Evolutionary conservation across 345 rosid genomes (phyloP).

Genomic region (Pistacia vera): DNA sequence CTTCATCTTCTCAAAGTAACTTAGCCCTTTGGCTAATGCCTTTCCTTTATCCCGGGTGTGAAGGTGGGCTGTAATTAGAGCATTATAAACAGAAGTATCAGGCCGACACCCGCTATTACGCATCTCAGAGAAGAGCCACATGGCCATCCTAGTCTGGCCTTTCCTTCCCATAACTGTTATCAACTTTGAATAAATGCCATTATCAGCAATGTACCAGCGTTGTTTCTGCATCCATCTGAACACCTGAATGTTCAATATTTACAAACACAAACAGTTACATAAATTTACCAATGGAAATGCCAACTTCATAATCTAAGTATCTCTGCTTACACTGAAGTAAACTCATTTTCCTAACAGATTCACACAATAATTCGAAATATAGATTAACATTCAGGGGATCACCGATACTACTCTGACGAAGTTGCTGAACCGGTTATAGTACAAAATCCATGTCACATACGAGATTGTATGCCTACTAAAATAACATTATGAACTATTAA

Average conservation of each 20-base stretch:
- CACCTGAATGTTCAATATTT: constrained; percentile 45
- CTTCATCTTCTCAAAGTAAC: constrained; percentile 85
- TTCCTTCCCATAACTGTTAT: constrained; percentile 87
- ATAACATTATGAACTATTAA: no score
- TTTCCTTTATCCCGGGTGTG: constrained; percentile 78
- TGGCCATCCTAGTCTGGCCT: constrained; percentile 90
- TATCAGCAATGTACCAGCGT: constrained; percentile 86
- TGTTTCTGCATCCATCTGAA: constrained; percentile 99
- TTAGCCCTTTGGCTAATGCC: constrained; percentile 76
- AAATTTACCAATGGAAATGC: neutral
- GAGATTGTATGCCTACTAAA: no score
- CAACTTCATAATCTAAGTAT: neutral
- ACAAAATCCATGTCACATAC: no score
- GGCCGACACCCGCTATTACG: constrained; percentile 93
- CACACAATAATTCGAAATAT: neutral
- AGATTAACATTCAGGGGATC: neutral
- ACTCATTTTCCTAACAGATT: constrained; percentile 1
- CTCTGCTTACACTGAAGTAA: neutral
- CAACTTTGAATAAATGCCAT: constrained; percentile 80
- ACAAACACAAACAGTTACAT: neutral
- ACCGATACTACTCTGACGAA: neutral
- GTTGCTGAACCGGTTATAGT: no score
- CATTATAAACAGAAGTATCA: constrained; percentile 85
- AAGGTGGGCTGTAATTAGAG: constrained; percentile 88
- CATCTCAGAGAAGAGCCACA: constrained; percentile 99